Percentiles rank a stretch among this genome's conserved stretches.
These are phyloP conservation scores for Syzygium aqueum DNA, from an alignment of 345 rosid species.

Conservation along the genomic window DNA sequence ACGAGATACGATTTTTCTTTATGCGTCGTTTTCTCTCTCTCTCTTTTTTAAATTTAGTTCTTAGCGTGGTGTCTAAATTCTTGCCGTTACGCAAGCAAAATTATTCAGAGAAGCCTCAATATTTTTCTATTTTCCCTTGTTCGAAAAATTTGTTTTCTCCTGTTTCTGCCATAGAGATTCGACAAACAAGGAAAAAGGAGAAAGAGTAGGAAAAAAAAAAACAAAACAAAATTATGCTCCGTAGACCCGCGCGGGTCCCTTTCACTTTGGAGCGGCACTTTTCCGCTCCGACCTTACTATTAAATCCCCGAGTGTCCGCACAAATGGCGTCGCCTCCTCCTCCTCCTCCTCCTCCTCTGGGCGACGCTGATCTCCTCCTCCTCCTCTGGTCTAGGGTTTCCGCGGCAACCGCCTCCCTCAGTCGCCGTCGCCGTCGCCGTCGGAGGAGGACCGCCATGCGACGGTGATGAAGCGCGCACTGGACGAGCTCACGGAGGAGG, in stretches of 20 bases:
- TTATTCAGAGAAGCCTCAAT: not conserved
- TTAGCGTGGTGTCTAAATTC: not conserved
- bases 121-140: not conserved
- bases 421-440: not conserved
- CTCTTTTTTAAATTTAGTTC: not conserved
- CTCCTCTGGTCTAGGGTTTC: not conserved
- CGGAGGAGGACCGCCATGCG: not conserved
- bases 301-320: not conserved
- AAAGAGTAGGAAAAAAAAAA: not conserved
- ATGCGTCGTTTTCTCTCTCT: too few species aligned
- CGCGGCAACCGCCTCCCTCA: not conserved
- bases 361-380: not conserved
- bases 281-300: not conserved
- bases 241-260: not conserved
- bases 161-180: not conserved
- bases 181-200: not conserved
- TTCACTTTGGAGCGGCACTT: not conserved
- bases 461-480: conserved; percentile 9
- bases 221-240: not conserved
- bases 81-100: not conserved
- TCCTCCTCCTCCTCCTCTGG: not conserved
- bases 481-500: conserved; percentile 81
- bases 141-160: not conserved
- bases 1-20: not conserved
- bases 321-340: not conserved